Percentiles rank a stretch among this genome's conserved stretches.
Conservation (phyloP, 306 rosid species). For the Oemleria cerasiformis region DNA sequence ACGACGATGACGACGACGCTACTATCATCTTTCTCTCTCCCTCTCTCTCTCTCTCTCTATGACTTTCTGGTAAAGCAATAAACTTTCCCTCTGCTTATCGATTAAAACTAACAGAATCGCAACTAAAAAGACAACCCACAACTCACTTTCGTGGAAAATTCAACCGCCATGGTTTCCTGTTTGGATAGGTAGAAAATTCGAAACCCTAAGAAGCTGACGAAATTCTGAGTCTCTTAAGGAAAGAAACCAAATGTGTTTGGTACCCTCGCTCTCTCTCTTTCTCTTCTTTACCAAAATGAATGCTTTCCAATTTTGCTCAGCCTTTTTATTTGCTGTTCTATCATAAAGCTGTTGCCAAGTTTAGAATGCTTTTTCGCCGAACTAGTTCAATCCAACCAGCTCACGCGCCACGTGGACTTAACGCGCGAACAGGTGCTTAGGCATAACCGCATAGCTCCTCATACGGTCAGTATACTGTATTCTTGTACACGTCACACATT, state of each 20-base stretch:
- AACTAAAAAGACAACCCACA: conserved; percentile 9
- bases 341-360: neutral
- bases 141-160: conserved; percentile 30
- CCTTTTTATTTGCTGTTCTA: neutral
- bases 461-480: conserved; percentile 3
- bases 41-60: conserved; percentile 28
- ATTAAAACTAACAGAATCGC: conserved; percentile 7
- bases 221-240: neutral
- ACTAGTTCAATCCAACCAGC: conserved; percentile 1
- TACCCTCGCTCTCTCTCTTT: neutral
- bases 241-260: neutral
- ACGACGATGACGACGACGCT: conserved; percentile 45
- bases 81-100: conserved; percentile 15
- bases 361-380: conserved; percentile 1
- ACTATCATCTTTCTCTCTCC: conserved; percentile 24
- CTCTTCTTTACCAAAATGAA: neutral
- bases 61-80: conserved; percentile 7
- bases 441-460: neutral
- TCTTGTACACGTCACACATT: neutral
- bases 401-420: conserved; percentile 9
- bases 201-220: conserved; percentile 41
- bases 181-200: conserved; percentile 32
- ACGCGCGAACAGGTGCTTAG: conserved; percentile 6
- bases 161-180: conserved; percentile 20
- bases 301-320: neutral